Base-by-base conservation (phyloP, 2,329 filamentous ascomycete species). In the Sarocladiaceae sp. region DNA sequence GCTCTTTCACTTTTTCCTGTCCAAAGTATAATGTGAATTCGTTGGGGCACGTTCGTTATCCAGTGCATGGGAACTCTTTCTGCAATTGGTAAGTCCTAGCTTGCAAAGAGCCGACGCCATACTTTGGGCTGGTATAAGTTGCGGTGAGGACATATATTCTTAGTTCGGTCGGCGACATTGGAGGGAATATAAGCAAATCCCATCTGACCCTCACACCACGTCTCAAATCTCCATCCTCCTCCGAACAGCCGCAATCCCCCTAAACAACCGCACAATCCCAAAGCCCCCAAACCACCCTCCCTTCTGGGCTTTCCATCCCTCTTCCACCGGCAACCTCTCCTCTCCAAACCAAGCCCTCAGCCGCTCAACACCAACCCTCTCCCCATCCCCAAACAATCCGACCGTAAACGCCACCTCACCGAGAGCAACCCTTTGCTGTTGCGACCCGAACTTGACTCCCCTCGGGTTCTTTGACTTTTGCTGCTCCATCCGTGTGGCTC, bases 221-320 rank as follows among this genome's bases (percentile, higher is more conserved):
- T 17, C n/a, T 18, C 40, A 13, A 22, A 28, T 4, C 6, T 25
- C 40, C 40, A 46, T 29, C 40, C 40, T 26, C 18, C 40, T 46
- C 40, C 29, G 26, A 22, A 28, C 12, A 4, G 26, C 23, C 25
- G 4, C 40, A 20, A 46, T 46, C 22, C 40, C 40, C 17, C 12
- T 26, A 15, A 46, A 28, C 48, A 50, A 28, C 8, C 42, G 31
- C 18, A 60, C 37, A 22, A 36, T 50, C 8, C 28, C 47, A 50
- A 37, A 46, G 4, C 40, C 40, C 3, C 33, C 31, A 18, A 50
- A 37, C 20, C 31, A 26, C 31, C 47, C 31, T 37, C 47, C 31
- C 20, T 20, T 20, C 29, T n/a, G 7, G 5, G 18, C 29, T 17
- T 29, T 50, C 47, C 47, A 50, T 36, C 47, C 46, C 20, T 50